Evolutionary conservation across 2,329 filamentous ascomycete genomes (phyloP).

Genomic region (Colletotrichum chlorophyti): DNA sequence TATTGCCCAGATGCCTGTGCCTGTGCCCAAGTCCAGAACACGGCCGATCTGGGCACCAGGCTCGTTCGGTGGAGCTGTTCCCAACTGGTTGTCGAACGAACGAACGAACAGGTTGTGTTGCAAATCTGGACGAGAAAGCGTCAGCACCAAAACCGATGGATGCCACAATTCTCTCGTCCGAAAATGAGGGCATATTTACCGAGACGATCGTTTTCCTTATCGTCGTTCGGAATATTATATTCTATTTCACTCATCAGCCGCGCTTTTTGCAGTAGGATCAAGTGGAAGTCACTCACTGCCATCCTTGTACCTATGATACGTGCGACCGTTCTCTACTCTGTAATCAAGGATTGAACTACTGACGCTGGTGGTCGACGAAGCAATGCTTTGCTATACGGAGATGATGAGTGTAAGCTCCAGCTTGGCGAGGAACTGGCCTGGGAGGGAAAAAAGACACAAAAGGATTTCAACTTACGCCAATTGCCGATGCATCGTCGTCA

Average conservation of each 20-base stretch:
- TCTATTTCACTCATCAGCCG: neutral
- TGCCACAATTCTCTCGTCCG: too few relatives aligned
- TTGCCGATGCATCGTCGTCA: too few relatives aligned
- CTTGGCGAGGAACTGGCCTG: too few relatives aligned
- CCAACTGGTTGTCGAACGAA: slow-evolving; percentile 37
- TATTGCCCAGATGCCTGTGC: slow-evolving; percentile 52
- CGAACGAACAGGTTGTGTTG: slow-evolving; percentile 42
- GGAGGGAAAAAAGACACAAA: too few relatives aligned
- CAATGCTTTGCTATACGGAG: neutral
- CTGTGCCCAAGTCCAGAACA: slow-evolving; percentile 53
- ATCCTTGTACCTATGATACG: slow-evolving; percentile 30
- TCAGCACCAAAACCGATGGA: neutral
- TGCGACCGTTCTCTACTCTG: neutral
- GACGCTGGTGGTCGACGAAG: slow-evolving; percentile 36
- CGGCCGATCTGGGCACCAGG: slow-evolving; percentile 33
- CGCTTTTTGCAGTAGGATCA: too few relatives aligned
- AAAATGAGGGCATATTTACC: neutral
- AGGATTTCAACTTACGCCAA: neutral
- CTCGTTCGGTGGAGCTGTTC: slow-evolving; percentile 25
- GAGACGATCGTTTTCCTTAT: slow-evolving; percentile 9
- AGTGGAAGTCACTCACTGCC: neutral
- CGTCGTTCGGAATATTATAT: slow-evolving; percentile 15
- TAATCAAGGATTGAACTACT: slow-evolving; percentile 37
- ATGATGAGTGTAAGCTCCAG: neutral
- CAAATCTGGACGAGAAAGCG: slow-evolving; percentile 32